Evolutionary conservation across 2,329 filamentous ascomycete genomes (phyloP), one percentile per base, ranked within the genome.

Genomic region (Plectosphaerella plurivora): DNA sequence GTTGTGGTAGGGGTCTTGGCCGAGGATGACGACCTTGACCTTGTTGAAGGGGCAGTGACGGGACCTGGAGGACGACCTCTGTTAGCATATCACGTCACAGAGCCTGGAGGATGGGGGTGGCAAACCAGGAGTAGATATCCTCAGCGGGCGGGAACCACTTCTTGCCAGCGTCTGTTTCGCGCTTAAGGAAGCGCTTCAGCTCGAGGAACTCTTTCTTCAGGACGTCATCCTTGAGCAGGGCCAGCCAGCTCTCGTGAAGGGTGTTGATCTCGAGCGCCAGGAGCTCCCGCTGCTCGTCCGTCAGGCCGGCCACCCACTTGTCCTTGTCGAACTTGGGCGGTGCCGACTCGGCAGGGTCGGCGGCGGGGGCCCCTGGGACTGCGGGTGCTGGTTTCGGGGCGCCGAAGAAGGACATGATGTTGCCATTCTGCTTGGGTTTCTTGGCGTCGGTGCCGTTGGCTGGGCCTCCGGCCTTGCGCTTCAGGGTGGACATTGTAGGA

Each of bases 1-100:
- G 68, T 96, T 96, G 75, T 99, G 94, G 70, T 99, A 99, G 3
- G 94, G 94, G 68, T 99, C 94, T 74, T 99, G 94, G 59, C 94
- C 94, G 51, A 97, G 72, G 64, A 99, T 91, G 55, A 99, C 92
- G 53, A 89, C 88, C 70, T 96, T 96, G 68, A 97, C 92, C 14
- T 79, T 87, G 73, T 87, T 76, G 61, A 99, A 86, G 8, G 94
- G 92, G 1, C 93, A 97, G 68, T 96, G 88, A 24, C 91, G 88
- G 55, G 93, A 97, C 93, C 93, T 97, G 54, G 15, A 36, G 39
- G 28, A 12, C 20, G 20, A n/a, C 15, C 18, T 65, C 57, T 65
- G 59, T 3, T 44, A 41, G 25, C 24, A 8, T 25, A 35, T 51
- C 47, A 39, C 12, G 20, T 39, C 25, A 45, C 9, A n/a, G 45